These are phyloP conservation scores for Guillardia theta DNA, from an alignment of 78 protist genomes.

Conservation along the genomic window DNA sequence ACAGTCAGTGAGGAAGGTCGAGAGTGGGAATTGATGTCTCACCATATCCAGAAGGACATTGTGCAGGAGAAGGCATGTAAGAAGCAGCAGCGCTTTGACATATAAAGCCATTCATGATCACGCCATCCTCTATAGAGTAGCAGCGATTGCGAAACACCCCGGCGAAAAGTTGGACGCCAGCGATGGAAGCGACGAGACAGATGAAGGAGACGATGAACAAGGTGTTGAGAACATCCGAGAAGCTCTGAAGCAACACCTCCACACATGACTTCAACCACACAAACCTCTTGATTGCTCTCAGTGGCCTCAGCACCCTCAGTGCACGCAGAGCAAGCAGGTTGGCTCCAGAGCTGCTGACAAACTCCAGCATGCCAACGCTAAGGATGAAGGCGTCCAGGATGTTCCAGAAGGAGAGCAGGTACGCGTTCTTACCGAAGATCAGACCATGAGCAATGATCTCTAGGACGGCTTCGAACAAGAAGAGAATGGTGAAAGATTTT, in stretches of 20 bases:
- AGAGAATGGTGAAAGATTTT: neutral
- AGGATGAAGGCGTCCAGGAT: neutral
- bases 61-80: neutral
- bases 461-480: neutral
- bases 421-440: neutral
- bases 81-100: neutral
- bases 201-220: neutral
- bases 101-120: neutral
- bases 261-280: neutral
- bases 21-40: no score
- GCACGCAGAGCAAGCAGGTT: neutral
- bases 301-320: neutral
- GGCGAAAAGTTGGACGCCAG: neutral
- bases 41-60: neutral
- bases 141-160: neutral
- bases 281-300: neutral
- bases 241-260: neutral
- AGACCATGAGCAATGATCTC: neutral
- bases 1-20: no score
- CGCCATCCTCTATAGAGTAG: neutral
- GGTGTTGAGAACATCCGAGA: neutral
- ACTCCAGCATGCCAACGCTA: neutral
- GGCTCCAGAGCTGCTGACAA: neutral
- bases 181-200: neutral
- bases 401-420: neutral